Conservation (phyloP, 169 alveolate genomes). For the Cryptosporidium felis region DNA sequence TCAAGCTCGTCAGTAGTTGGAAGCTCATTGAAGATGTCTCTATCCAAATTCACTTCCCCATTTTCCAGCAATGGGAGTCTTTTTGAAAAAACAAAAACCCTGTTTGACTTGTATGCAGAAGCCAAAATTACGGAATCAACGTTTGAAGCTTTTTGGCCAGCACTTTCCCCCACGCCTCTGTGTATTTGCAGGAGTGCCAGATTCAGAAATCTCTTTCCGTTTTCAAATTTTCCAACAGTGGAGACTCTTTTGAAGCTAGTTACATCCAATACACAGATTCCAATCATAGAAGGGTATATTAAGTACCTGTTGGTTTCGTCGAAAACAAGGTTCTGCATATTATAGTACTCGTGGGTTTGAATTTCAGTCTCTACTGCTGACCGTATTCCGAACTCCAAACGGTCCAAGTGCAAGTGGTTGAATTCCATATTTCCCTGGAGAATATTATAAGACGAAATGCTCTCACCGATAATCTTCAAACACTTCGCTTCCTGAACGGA, state of each 20-base stretch:
- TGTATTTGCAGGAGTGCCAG: conserved; percentile 33
- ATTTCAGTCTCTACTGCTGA: conserved; percentile 91
- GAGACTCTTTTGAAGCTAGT: conserved; percentile 64
- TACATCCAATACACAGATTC: conserved; percentile 88
- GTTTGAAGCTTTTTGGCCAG: neutral
- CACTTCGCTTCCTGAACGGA: conserved; percentile 86
- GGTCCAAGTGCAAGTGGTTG: conserved; percentile 84
- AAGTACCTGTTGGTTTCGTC: conserved; percentile 94
- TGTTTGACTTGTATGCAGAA: conserved; percentile 80
- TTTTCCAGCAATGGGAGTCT: conserved; percentile 76
- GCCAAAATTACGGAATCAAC: conserved; percentile 79
- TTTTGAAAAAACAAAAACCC: conserved; percentile 82
- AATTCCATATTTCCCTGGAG: conserved; percentile 86
- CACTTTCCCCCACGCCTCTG: neutral
- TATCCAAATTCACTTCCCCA: conserved; percentile 82
- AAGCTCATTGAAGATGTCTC: conserved; percentile 91
- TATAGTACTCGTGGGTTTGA: conserved; percentile 79
- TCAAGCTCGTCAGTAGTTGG: conserved; percentile 81
- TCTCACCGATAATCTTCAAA: conserved; percentile 84
- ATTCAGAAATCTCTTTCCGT: conserved; percentile 37
- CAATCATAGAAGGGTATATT: conserved; percentile 91
- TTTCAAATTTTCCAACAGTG: conserved; percentile 82
- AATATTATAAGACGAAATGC: conserved; percentile 82
- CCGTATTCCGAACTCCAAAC: conserved; percentile 90
- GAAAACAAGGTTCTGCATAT: conserved; percentile 81